Percentiles rank a stretch among this genome's conserved stretches.
Conservation (phyloP, 768 basidiomycete genomes). For the Hirschioporus abietinus region DNA sequence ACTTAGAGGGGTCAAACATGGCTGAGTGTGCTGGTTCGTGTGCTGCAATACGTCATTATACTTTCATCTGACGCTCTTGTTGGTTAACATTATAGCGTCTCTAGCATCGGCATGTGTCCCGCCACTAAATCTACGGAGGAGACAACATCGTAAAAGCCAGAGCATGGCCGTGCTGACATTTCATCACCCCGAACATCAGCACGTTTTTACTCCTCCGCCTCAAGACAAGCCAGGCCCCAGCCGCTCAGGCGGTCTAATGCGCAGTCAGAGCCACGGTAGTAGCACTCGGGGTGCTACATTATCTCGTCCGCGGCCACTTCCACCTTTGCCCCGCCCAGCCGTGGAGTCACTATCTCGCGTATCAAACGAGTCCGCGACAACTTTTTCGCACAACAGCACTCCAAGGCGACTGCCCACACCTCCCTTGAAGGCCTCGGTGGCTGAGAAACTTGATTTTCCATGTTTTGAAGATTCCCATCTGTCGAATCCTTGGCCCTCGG, state of each 20-base stretch:
- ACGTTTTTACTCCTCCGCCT: not conserved
- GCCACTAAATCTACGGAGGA: not conserved
- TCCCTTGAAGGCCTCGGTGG: not conserved
- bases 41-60: not conserved
- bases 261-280: not conserved
- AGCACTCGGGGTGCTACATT: not conserved
- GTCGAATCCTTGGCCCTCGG: not conserved
- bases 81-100: not conserved
- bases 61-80: not conserved
- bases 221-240: not conserved
- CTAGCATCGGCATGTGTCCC: not conserved
- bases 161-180: not conserved
- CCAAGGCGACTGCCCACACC: not conserved
- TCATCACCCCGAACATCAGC: not conserved
- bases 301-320: not conserved
- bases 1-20: not conserved
- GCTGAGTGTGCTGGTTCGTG: not conserved
- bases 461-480: not conserved
- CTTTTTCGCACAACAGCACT: not conserved
- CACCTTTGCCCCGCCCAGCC: not conserved
- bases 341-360: not conserved
- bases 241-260: not conserved
- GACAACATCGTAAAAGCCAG: not conserved
- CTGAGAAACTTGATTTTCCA: not conserved
- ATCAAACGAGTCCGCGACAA: not conserved